phyloP scores from a whole-genome alignment of 306 rosid genomes.

The Arachis stenosperma region DNA sequence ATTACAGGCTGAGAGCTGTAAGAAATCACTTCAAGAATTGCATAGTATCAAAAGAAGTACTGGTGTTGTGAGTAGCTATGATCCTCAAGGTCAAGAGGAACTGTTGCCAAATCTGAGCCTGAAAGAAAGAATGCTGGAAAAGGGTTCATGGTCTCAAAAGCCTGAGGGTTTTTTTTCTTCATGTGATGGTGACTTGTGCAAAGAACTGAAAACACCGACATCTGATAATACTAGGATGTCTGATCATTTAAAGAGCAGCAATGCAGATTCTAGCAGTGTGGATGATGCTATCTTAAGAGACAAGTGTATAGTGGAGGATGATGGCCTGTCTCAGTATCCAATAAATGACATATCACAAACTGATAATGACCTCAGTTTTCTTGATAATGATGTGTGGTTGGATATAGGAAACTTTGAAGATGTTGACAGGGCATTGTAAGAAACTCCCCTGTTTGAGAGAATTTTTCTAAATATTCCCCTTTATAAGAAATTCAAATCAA shows the following conservation, averaged over 20 bases:
- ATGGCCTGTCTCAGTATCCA: conserved; percentile 50
- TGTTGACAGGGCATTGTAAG: conserved; percentile 68
- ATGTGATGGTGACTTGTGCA: conserved; percentile 40
- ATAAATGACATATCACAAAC: conserved; percentile 52
- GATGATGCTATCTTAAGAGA: conserved; percentile 56
- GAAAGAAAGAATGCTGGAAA: conserved; percentile 54
- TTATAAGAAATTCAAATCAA: conserved; percentile 7
- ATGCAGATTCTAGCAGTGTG: conserved; percentile 48
- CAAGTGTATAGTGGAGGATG: conserved; percentile 50
- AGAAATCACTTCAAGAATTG: conserved; percentile 43
- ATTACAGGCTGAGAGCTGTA: conserved; percentile 43
- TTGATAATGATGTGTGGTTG: conserved; percentile 69
- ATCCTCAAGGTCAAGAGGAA: conserved; percentile 43
- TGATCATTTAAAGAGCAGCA: conserved; percentile 45
- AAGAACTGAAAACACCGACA: conserved; percentile 41
- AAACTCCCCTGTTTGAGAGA: conserved; percentile 11
- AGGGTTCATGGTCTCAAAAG: conserved; percentile 61
- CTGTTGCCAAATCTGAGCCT: conserved; percentile 36
- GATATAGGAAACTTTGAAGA: conserved; percentile 78
- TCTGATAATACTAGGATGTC: conserved; percentile 48
- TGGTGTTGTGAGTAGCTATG: conserved; percentile 40
- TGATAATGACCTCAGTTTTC: conserved; percentile 58
- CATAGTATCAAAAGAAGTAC: conserved; percentile 35
- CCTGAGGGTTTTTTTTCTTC: conserved; percentile 54
- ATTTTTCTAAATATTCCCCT: conserved; percentile 4